A percentile compares a stretch with the other conserved stretches of the same genome.
These are phyloP conservation scores for Phytophthora megakarya DNA, from an alignment of 352 stramenopile genomes.

Conservation along the genomic window DNA sequence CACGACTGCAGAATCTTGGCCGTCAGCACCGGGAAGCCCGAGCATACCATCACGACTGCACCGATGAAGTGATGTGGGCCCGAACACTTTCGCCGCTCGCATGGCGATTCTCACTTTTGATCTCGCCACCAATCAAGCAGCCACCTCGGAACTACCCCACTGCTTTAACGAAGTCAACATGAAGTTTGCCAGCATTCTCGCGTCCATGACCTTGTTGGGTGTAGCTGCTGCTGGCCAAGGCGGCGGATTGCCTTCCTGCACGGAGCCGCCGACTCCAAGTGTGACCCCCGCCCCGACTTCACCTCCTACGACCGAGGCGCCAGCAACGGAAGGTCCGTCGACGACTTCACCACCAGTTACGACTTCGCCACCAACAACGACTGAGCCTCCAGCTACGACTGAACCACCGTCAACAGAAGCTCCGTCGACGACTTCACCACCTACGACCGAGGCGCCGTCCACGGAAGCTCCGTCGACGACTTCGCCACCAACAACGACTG, in stretches of 20 bases:
- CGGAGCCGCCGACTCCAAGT: constrained; percentile 16
- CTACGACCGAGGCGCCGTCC: too few relatives aligned
- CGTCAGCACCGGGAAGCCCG: not conserved
- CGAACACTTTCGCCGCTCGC: constrained; percentile 1
- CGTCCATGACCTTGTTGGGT: constrained; percentile 19
- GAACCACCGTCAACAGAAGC: too few relatives aligned
- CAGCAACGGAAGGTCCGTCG: too few relatives aligned
- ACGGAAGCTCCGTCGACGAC: not conserved
- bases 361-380: not conserved
- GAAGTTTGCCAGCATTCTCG: constrained; percentile 24
- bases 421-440: not conserved
- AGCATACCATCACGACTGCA: constrained; percentile 30
- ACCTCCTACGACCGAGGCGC: too few relatives aligned
- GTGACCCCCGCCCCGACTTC: constrained; percentile 5
- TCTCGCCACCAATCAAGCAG: constrained; percentile 16
- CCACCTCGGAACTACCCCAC: not conserved
- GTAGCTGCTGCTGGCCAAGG: constrained; percentile 14
- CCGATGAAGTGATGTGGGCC: constrained; percentile 5
- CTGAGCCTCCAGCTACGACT: too few relatives aligned
- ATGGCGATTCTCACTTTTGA: constrained; percentile 24
- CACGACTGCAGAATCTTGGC: constrained; percentile 16
- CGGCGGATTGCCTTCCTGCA: constrained; percentile 5
- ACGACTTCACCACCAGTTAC: too few relatives aligned
- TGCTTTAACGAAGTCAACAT: constrained; percentile 13
- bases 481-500: too few relatives aligned